phyloP scores from a whole-genome alignment of 108 stramenopile species.

The Cyclotella atomus region DNA sequence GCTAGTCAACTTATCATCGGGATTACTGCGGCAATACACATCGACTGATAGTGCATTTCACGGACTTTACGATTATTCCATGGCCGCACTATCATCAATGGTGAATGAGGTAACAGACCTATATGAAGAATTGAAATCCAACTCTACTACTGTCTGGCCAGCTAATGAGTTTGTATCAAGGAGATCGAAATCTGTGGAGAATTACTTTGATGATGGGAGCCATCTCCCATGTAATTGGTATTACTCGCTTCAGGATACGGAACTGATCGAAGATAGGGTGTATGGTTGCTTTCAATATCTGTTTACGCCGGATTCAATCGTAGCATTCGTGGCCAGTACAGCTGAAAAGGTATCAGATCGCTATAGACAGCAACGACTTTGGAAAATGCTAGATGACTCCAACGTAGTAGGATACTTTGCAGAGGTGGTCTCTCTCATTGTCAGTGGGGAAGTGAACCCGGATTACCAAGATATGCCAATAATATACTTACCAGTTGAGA shows the following conservation, averaged over 20 bases:
- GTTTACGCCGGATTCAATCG: conserved; percentile 22
- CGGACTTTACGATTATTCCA: conserved; percentile 13
- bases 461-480: conserved; percentile 12
- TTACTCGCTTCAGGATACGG: conserved; percentile 5
- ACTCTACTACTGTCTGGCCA: conserved; percentile 19
- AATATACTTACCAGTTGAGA: conserved; percentile 28
- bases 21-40: conserved; percentile 4
- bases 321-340: conserved; percentile 13
- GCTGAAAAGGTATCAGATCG: conserved; percentile 3
- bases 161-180: conserved; percentile 25
- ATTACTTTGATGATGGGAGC: conserved; percentile 24
- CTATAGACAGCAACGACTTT: conserved; percentile 11
- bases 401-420: conserved; percentile 36
- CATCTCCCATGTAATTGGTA: conserved; percentile 41
- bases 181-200: conserved; percentile 20
- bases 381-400: conserved; percentile 27
- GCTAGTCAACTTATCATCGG: conserved; percentile 29
- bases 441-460: conserved; percentile 31
- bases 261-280: conserved; percentile 10
- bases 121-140: conserved; percentile 22
- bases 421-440: conserved; percentile 28
- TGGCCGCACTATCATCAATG: conserved; percentile 19
- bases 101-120: conserved; percentile 14
- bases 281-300: conserved; percentile 21
- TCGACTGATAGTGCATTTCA: conserved; percentile 13